Conservation (phyloP, 139 green algal genomes). For the Tetradesmus lagerheimii region DNA sequence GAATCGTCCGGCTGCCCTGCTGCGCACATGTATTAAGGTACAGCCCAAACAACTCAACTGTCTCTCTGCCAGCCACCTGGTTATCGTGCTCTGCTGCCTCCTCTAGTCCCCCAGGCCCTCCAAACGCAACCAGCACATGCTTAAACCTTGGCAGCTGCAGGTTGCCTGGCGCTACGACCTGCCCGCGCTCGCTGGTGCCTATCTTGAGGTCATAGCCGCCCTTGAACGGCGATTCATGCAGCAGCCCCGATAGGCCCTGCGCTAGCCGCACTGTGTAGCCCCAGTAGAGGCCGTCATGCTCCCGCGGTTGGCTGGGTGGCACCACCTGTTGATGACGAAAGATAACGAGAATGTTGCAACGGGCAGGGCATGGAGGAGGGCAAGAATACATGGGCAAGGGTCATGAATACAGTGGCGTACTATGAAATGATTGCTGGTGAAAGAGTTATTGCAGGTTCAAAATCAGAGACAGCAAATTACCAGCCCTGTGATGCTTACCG, state of each 20-base stretch:
- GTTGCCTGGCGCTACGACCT: slow-evolving; percentile 42
- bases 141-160: slow-evolving; percentile 75
- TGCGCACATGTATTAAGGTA: slow-evolving; percentile 92
- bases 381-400: too few species aligned
- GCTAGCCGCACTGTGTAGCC: slow-evolving; percentile 89
- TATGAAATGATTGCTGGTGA: too few species aligned
- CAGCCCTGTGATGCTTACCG: too few species aligned
- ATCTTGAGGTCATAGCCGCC: slow-evolving; percentile 83
- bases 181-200: slow-evolving; percentile 68
- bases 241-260: slow-evolving; percentile 64
- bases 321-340: slow-evolving; percentile 42
- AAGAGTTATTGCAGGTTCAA: too few species aligned
- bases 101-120: slow-evolving; percentile 76
- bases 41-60: slow-evolving; percentile 67
- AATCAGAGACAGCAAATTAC: too few species aligned
- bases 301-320: slow-evolving; percentile 65
- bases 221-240: slow-evolving; percentile 70
- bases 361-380: neutral
- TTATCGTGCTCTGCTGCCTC: slow-evolving; percentile 55
- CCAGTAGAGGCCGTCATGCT: slow-evolving; percentile 84
- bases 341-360: neutral
- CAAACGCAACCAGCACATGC: slow-evolving; percentile 85
- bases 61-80: slow-evolving; percentile 39
- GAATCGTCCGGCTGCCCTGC: slow-evolving; percentile 90
- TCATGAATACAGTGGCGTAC: too few species aligned